These are phyloP conservation scores for Schwanniomyces vanrijiae DNA, from an alignment of 805 yeast species.

Conservation along the genomic window DNA sequence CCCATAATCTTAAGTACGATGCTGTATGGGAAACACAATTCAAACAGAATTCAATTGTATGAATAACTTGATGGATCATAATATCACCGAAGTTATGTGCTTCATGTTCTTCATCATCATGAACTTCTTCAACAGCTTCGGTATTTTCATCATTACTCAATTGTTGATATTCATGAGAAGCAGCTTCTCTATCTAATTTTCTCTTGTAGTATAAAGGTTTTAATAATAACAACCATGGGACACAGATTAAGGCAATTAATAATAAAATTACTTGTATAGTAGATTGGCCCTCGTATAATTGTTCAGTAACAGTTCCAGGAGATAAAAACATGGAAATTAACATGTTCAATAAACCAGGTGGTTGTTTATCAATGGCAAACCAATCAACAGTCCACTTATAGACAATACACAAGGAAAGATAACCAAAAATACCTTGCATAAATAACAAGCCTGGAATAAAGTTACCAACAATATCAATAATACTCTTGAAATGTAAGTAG, in stretches of 20 bases:
- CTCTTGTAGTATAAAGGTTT: slow-evolving; percentile 77
- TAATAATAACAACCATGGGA: slow-evolving; percentile 84
- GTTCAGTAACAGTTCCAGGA: slow-evolving; percentile 86
- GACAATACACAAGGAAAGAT: slow-evolving; percentile 78
- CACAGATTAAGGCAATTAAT: slow-evolving; percentile 78
- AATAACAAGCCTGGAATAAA: slow-evolving; percentile 91
- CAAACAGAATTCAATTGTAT: slow-evolving; percentile 95
- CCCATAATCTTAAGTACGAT: slow-evolving; percentile 95
- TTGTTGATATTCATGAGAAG: slow-evolving; percentile 50
- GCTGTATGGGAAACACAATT: slow-evolving; percentile 99
- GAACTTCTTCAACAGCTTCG: slow-evolving; percentile 47
- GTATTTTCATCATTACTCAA: slow-evolving; percentile 29
- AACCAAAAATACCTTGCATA: slow-evolving; percentile 96
- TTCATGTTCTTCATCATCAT: slow-evolving; percentile 49
- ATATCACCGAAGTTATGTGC: slow-evolving; percentile 85
- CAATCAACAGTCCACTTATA: slow-evolving; percentile 96
- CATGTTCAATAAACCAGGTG: slow-evolving; percentile 94
- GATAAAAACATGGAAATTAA: slow-evolving; percentile 91
- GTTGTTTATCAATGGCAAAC: slow-evolving; percentile 70
- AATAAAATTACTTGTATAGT: slow-evolving; percentile 71
- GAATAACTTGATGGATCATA: slow-evolving; percentile 95
- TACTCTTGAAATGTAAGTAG: slow-evolving; percentile 63
- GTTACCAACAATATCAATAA: slow-evolving; percentile 85
- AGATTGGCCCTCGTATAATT: slow-evolving; percentile 77
- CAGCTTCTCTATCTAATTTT: slow-evolving; percentile 52